These are phyloP conservation scores for Capsicum baccatum DNA, from an alignment of 257 asterid genomes.

Conservation along the genomic window DNA sequence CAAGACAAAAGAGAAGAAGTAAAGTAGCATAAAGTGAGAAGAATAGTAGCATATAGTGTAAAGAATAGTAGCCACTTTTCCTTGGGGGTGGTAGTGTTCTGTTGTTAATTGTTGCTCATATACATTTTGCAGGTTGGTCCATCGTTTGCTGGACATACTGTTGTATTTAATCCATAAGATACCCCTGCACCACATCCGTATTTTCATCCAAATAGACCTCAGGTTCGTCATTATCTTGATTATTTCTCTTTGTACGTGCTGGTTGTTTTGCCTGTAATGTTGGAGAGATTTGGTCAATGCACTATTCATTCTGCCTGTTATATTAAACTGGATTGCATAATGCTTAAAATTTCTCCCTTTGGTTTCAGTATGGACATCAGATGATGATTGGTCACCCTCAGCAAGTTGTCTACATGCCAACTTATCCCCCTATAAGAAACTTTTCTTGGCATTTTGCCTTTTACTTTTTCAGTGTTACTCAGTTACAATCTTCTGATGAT, in stretches of 20 bases:
- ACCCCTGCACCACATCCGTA: constrained; percentile 70
- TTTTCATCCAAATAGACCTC: constrained; percentile 90
- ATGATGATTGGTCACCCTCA: too few relatives aligned
- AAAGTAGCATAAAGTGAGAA: too few relatives aligned
- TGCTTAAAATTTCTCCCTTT: too few relatives aligned
- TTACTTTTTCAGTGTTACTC: not conserved
- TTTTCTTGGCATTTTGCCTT: constrained; percentile 13
- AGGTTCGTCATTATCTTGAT: constrained; percentile 53
- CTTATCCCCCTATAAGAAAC: constrained; percentile 44
- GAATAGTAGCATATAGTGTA: too few relatives aligned
- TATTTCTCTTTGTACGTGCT: constrained; percentile 24
- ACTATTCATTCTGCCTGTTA: not conserved
- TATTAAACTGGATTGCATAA: too few relatives aligned
- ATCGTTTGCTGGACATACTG: constrained; percentile 64
- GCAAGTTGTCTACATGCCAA: too few relatives aligned
- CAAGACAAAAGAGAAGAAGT: too few relatives aligned
- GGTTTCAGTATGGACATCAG: too few relatives aligned
- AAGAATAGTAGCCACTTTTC: not conserved
- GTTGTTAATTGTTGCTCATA: not conserved
- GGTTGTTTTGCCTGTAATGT: not conserved
- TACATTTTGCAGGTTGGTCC: not conserved
- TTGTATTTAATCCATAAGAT: constrained; percentile 77
- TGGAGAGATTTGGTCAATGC: constrained; percentile 2
- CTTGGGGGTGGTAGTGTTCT: not conserved
- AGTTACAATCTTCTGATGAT: not conserved